Base-by-base conservation (phyloP, 306 rosid species). In the Vicia sativa region DNA sequence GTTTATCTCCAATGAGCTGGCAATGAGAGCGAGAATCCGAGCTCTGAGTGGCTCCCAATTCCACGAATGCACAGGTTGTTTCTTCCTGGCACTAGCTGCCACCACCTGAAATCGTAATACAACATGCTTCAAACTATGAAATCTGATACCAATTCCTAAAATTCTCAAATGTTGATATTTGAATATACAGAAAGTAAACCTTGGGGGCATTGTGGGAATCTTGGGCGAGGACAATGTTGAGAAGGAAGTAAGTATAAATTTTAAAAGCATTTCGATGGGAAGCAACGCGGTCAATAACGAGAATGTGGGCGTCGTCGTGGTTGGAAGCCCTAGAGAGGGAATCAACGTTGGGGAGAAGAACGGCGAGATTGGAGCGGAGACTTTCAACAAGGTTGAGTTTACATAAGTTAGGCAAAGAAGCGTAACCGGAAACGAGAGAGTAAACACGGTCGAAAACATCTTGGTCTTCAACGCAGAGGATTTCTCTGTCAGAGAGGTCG, bases 311-410 rank as follows among this genome's bases (percentile, higher is more conserved):
- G 35, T 77, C 67, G 0, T 60, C 29, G 0, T 18, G 29, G 11
- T 77, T 83, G 23, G 92, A 87, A 46, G 56, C 77, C 74, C 98
- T 82, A 5, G 89, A 76, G 41, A 92, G 85, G 3, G 89, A 84
- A 74, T 92, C 98, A 31, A 88, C 85, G 58, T 87, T 92, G 7
- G 98, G 98, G 49, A 92, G 91, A 77, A 93, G 96, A 71, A 93
- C 98, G 60, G 93, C 80, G 61, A 93, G 71, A 74, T 93, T 93
- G 18, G 97, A 93, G 11, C 97, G 91, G 50, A 93, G 95, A 58
- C 87, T 81, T 72, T 93, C 98, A 0, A 90, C 83, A n/a, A 93
- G 79, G 72, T 79, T 90, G 31, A 80, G 49, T 73, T 90, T 93
- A 74, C 80, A 88, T 10, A 96, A 77, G 15, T 84, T 68, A 13